phyloP scores from a whole-genome alignment of 345 rosid genomes.

The Aquilaria sinensis region DNA sequence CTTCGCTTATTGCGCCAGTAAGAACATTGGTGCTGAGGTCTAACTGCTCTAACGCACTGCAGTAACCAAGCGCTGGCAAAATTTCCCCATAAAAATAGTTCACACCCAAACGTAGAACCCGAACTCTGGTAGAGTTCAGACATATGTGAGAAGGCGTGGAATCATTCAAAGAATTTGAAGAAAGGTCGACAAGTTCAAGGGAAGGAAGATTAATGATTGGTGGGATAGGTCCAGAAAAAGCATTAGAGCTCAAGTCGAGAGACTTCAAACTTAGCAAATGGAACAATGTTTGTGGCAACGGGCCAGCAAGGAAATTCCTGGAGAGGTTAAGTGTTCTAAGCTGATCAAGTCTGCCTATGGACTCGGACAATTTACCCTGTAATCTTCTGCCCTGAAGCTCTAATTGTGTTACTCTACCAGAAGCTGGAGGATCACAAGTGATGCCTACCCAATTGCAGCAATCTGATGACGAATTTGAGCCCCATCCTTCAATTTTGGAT shows the following conservation, averaged over 20 bases:
- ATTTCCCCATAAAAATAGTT: slow-evolving; percentile 47
- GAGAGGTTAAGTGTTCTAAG: slow-evolving; percentile 50
- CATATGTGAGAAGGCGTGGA: slow-evolving; percentile 43
- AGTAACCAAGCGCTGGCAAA: slow-evolving; percentile 32
- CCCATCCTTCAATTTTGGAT: neutral
- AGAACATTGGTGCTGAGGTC: slow-evolving; percentile 50
- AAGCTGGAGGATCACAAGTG: slow-evolving; percentile 4
- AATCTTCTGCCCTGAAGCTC: slow-evolving; percentile 32
- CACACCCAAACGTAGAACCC: slow-evolving; percentile 28
- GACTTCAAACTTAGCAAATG: slow-evolving; percentile 24
- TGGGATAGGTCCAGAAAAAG: slow-evolving; percentile 36
- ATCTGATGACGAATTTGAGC: neutral
- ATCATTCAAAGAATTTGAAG: slow-evolving; percentile 33
- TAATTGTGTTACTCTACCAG: slow-evolving; percentile 7
- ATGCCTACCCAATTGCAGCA: slow-evolving; percentile 8
- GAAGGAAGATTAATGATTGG: slow-evolving; percentile 32
- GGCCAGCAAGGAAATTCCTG: slow-evolving; percentile 29
- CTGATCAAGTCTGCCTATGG: slow-evolving; percentile 34
- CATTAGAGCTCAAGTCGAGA: slow-evolving; percentile 55
- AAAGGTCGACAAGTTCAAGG: slow-evolving; percentile 31
- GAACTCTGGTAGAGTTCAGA: slow-evolving; percentile 26
- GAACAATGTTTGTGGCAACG: slow-evolving; percentile 44
- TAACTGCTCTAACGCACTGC: slow-evolving; percentile 35
- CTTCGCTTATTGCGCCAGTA: slow-evolving; percentile 35
- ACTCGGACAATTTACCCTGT: slow-evolving; percentile 33